These are phyloP conservation scores for Cladophialophora psammophila DNA, from an alignment of 2,329 filamentous ascomycete species.

Conservation along the genomic window DNA sequence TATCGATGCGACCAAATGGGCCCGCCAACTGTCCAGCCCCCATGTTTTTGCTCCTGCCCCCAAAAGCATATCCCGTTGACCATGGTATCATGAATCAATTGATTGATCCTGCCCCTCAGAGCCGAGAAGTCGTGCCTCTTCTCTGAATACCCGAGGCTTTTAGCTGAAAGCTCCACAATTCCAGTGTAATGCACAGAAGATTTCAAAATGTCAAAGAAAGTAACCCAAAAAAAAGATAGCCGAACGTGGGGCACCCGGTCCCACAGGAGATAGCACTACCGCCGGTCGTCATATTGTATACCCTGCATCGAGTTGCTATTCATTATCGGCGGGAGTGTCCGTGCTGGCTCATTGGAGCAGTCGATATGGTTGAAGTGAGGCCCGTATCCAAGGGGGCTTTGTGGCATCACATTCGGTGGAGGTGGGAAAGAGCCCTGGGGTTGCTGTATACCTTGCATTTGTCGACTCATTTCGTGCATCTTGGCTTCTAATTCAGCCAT, in stretches of 20 bases:
- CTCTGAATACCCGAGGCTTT: constrained; percentile 12
- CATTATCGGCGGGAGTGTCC: constrained; percentile 57
- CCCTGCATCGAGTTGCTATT: constrained; percentile 57
- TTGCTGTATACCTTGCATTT: constrained; percentile 40
- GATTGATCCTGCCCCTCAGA: background rate
- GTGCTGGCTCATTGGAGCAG: constrained; percentile 48
- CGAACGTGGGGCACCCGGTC: constrained; percentile 23
- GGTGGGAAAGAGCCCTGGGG: constrained; percentile 39
- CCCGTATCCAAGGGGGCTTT: constrained; percentile 36
- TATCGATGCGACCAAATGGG: constrained; percentile 4
- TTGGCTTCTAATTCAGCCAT: constrained; percentile 41
- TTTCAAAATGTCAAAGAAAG: constrained; percentile 22
- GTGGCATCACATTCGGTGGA: constrained; percentile 37
- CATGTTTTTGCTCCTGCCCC: constrained; percentile 1
- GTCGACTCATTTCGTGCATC: constrained; percentile 48
- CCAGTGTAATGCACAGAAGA: constrained; percentile 5
- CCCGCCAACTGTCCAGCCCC: constrained; percentile 11
- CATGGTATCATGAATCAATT: constrained; percentile 32
- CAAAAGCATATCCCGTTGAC: constrained; percentile 15
- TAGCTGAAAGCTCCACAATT: constrained; percentile 11
- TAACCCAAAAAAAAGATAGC: constrained; percentile 19
- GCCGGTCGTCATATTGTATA: constrained; percentile 58
- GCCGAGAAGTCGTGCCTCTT: constrained; percentile 16
- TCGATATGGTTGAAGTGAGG: constrained; percentile 37
- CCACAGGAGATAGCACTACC: constrained; percentile 42